Evolutionary conservation across 23 red algal genomes (phyloP).

Genomic region (Gracilariopsis chorda): DNA sequence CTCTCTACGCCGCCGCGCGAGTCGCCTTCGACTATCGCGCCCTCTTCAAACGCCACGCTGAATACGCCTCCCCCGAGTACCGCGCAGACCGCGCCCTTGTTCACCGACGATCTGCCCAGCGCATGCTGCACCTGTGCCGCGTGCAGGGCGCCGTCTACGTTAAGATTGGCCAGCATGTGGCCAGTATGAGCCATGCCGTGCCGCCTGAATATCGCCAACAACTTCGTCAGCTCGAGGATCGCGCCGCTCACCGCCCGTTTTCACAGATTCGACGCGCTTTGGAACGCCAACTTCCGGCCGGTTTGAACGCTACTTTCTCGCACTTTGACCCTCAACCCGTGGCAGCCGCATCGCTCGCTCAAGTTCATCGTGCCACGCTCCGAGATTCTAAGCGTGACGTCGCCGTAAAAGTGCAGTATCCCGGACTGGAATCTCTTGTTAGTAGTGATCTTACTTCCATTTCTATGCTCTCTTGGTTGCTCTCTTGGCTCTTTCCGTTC

Average conservation of each 20-base stretch:
- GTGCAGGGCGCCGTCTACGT: conserved; percentile 74
- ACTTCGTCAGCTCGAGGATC: conserved; percentile 38
- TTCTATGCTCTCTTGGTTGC: conserved; percentile 32
- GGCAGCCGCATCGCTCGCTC: conserved; percentile 73
- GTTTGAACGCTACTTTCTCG: conserved; percentile 27
- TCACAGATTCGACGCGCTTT: conserved; percentile 47
- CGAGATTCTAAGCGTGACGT: conserved; percentile 11
- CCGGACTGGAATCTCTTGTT: conserved; percentile 45
- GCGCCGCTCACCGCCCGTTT: conserved; percentile 46
- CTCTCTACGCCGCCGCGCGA: conserved; percentile 1
- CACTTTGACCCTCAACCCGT: conserved; percentile 65
- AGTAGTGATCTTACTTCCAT: conserved; percentile 55
- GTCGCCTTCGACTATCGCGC: conserved; percentile 44
- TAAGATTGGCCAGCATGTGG: conserved; percentile 70
- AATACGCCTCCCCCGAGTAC: conserved; percentile 34
- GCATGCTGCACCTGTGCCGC: conserved; percentile 1
- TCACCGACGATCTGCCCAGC: conserved; percentile 19
- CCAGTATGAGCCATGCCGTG: conserved; percentile 43
- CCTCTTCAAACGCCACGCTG: conserved; percentile 39
- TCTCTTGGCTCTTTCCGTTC: conserved; percentile 30
- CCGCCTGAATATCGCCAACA: conserved; percentile 40
- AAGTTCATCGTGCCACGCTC: conserved; percentile 80
- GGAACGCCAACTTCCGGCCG: conserved; percentile 25
- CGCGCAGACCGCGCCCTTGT: background rate
- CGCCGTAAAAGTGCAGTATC: conserved; percentile 88